Evolutionary conservation across 202 grass and related monocot species (phyloP).

Genomic region (Tripidium arundinaceum): DNA sequence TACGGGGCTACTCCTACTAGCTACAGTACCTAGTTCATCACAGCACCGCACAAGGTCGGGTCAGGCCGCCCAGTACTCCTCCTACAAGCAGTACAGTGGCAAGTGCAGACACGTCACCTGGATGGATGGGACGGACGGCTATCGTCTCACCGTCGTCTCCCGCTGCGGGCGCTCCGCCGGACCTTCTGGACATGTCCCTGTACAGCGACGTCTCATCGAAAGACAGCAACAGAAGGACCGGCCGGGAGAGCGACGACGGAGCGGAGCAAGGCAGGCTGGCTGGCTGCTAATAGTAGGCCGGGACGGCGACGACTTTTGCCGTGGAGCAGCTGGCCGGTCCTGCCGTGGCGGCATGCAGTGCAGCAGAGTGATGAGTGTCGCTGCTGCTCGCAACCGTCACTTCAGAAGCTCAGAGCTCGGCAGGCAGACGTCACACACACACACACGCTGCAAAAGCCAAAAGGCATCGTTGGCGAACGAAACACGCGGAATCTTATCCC

Average conservation of each 20-base stretch:
- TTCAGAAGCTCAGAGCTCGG: background rate
- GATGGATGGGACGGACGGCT: slow-evolving; percentile 27
- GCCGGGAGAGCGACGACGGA: no score
- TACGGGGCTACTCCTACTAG: no score
- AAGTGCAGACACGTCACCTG: slow-evolving; percentile 46
- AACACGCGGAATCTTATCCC: slow-evolving; percentile 33
- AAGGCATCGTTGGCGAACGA: background rate
- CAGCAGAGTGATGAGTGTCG: background rate
- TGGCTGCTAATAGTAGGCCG: background rate
- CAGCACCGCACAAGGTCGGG: background rate
- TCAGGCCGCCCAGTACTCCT: background rate
- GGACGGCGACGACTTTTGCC: slow-evolving; percentile 3
- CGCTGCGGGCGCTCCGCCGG: no score
- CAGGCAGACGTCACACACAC: background rate
- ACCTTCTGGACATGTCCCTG: background rate
- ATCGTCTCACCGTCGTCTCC: no score
- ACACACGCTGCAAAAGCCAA: background rate
- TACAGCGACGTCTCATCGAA: slow-evolving; percentile 10
- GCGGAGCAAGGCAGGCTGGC: no score
- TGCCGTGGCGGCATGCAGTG: background rate
- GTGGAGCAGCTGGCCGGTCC: background rate
- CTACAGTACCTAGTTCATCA: background rate
- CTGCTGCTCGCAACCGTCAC: background rate
- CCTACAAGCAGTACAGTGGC: background rate
- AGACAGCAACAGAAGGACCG: background rate